Conservation (phyloP, 2,329 filamentous ascomycete genomes). For the Monosporascus sp. region DNA sequence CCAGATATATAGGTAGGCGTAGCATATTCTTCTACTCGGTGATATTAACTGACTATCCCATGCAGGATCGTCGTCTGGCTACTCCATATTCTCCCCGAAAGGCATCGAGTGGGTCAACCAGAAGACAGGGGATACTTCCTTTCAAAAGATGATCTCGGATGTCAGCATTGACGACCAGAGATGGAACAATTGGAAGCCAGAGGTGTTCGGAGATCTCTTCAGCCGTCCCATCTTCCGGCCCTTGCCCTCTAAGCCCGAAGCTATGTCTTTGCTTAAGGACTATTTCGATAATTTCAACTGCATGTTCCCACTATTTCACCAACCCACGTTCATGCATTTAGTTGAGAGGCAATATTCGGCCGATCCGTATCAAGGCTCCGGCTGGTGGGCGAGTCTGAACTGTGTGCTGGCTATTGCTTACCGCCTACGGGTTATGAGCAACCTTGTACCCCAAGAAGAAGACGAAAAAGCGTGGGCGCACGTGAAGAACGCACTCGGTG, state of each 20-base stretch:
- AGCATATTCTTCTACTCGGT: not conserved
- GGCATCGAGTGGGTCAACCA: slow-evolving; percentile 98
- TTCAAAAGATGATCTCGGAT: slow-evolving; percentile 89
- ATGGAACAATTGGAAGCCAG: slow-evolving; percentile 97
- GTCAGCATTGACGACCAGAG: slow-evolving; percentile 92
- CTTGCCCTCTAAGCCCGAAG: slow-evolving; percentile 80
- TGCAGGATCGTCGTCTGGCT: slow-evolving; percentile 82
- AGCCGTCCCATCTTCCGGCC: slow-evolving; percentile 76
- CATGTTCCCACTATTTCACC: slow-evolving; percentile 96
- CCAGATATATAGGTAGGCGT: slow-evolving; percentile 79
- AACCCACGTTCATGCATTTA: slow-evolving; percentile 96
- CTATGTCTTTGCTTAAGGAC: slow-evolving; percentile 80
- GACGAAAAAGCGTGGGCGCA: slow-evolving; percentile 94
- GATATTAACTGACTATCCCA: slow-evolving; percentile 4
- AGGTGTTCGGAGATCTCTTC: slow-evolving; percentile 92
- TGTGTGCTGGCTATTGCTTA: slow-evolving; percentile 91
- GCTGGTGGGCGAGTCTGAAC: slow-evolving; percentile 98
- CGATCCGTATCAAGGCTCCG: slow-evolving; percentile 89
- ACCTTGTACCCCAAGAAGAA: slow-evolving; percentile 82
- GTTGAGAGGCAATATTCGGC: slow-evolving; percentile 90
- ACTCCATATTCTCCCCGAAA: slow-evolving; percentile 97
- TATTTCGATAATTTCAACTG: slow-evolving; percentile 99
- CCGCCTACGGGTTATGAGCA: slow-evolving; percentile 89
- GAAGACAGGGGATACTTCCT: slow-evolving; percentile 92
- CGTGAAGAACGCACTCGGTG: slow-evolving; percentile 92